Evolutionary conservation across 441 rosid genomes (phyloP).

Genomic region (Populus hybrid): DNA sequence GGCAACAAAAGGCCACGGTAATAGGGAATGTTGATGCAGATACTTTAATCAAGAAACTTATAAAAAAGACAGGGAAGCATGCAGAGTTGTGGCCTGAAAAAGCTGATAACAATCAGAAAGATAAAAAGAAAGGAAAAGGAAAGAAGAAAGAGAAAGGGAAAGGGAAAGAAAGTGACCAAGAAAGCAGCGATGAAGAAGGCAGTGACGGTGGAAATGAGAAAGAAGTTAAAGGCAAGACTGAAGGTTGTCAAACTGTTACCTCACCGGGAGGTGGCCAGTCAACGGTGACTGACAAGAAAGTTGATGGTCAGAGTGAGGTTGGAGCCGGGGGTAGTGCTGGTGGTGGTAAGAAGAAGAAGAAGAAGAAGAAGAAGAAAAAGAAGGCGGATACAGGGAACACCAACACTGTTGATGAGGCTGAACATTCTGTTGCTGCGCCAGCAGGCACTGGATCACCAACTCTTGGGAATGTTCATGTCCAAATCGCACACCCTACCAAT

Average conservation of each 20-base stretch:
- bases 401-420: conserved; percentile 16
- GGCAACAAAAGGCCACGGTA: conserved; percentile 67
- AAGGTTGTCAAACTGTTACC: conserved; percentile 20
- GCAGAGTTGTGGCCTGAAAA: conserved; percentile 84
- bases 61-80: conserved; percentile 61
- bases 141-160: conserved; percentile 33
- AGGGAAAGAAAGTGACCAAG: conserved; percentile 33
- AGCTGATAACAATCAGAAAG: conserved; percentile 36
- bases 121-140: conserved; percentile 29
- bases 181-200: conserved; percentile 23
- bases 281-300: conserved; percentile 21
- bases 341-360: conserved; percentile 13
- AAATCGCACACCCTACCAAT: conserved; percentile 25
- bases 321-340: conserved; percentile 25
- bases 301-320: conserved; percentile 25
- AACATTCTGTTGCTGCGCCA: conserved; percentile 18
- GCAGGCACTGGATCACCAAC: conserved; percentile 25
- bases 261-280: conserved; percentile 19
- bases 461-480: background rate
- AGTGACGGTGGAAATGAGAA: conserved; percentile 18
- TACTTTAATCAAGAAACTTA: conserved; percentile 60
- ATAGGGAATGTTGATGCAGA: conserved; percentile 56
- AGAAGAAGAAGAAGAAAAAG: conserved; percentile 57
- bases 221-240: conserved; percentile 20
- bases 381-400: conserved; percentile 38